phyloP scores from a whole-genome alignment of 192 early-diverging fungal genomes.

The Coemansia sp. region DNA sequence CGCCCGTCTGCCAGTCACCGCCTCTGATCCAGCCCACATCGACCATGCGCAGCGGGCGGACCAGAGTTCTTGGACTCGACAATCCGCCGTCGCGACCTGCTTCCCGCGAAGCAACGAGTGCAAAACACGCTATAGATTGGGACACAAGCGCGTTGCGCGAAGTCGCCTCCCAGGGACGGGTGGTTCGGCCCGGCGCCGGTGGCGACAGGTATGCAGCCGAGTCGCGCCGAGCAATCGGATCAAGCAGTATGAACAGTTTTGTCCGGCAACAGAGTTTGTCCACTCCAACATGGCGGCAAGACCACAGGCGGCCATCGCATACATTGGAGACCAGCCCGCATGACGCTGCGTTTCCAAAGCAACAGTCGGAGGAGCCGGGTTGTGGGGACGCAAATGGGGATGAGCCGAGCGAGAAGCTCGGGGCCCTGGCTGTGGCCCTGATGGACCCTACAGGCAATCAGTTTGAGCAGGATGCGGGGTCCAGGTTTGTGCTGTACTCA shows the following conservation, averaged over 20 bases:
- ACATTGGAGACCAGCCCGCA: background rate
- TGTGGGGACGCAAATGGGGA: background rate
- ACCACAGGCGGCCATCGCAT: background rate
- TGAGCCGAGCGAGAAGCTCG: slow-evolving; percentile 12
- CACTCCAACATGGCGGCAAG: background rate
- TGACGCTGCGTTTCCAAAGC: background rate
- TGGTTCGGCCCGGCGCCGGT: slow-evolving; percentile 7
- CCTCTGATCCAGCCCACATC: background rate
- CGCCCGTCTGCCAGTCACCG: background rate
- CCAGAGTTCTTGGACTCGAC: too few relatives aligned
- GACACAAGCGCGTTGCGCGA: slow-evolving; percentile 27
- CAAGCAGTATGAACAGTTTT: slow-evolving; percentile 1
- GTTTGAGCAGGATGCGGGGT: slow-evolving; percentile 14
- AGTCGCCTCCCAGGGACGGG: slow-evolving; percentile 17
- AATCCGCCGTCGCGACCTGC: background rate
- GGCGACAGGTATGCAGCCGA: slow-evolving; percentile 33
- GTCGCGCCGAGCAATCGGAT: slow-evolving; percentile 37
- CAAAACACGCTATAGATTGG: slow-evolving; percentile 27
- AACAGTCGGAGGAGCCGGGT: background rate
- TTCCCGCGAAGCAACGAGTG: slow-evolving; percentile 2
- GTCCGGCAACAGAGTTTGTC: background rate
- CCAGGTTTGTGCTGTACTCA: slow-evolving; percentile 45
- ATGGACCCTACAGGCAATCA: slow-evolving; percentile 4
- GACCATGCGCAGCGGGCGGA: background rate
- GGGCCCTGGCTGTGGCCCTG: slow-evolving; percentile 26